Conservation (phyloP, 2,329 filamentous ascomycete genomes). For the Xylaria sp. region DNA sequence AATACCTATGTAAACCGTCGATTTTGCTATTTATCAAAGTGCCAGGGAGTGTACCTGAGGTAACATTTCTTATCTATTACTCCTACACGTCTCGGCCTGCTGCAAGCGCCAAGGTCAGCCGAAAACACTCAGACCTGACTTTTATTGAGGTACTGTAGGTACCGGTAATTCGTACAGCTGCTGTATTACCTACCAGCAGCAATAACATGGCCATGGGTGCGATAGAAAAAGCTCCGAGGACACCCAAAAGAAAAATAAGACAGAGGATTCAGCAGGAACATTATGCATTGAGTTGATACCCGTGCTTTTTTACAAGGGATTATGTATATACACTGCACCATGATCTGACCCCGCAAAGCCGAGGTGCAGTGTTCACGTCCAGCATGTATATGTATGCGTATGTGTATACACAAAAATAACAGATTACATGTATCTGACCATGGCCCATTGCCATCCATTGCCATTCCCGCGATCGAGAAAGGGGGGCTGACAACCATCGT, state of each 20-base stretch:
- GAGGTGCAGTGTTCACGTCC: not conserved
- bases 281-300: slow-evolving; percentile 21
- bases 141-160: not conserved
- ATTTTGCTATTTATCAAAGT: slow-evolving; percentile 7
- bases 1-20: not conserved
- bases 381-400: no score
- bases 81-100: slow-evolving; percentile 14
- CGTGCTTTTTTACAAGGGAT: not conserved
- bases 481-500: slow-evolving; percentile 24
- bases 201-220: not conserved
- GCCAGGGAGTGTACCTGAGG: not conserved
- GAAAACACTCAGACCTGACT: not conserved
- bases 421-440: not conserved
- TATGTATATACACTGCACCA: not conserved
- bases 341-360: slow-evolving; percentile 19
- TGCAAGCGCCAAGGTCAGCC: not conserved
- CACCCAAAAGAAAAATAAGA: slow-evolving; percentile 22
- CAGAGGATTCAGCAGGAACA: slow-evolving; percentile 26
- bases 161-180: not conserved
- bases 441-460: no score
- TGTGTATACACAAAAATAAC: no score
- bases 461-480: slow-evolving; percentile 9
- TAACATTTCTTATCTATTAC: slow-evolving; percentile 11
- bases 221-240: not conserved
- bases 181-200: slow-evolving; percentile 1